Conservation (phyloP, 495 filamentous ascomycete genomes). For the Clohesyomyces aquaticus region DNA sequence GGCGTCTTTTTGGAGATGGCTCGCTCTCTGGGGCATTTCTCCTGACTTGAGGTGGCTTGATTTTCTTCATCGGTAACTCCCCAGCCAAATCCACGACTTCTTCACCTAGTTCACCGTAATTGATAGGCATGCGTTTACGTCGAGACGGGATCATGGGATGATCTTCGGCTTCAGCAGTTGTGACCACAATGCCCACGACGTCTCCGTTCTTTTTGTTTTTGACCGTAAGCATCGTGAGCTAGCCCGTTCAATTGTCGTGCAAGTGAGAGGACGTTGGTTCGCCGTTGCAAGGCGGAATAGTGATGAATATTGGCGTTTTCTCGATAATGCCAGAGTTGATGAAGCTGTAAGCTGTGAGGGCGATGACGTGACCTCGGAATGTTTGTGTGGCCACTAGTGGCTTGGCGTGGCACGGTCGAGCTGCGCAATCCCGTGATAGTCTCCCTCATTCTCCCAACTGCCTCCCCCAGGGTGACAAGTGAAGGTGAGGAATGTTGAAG, state of each 20-base stretch:
- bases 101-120: slow-evolving; percentile 5
- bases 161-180: not conserved
- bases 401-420: not conserved
- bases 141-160: not conserved
- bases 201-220: not conserved
- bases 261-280: not conserved
- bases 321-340: not conserved
- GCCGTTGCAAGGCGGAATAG: not conserved
- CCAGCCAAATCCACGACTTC: slow-evolving; percentile 1
- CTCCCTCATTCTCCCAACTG: too few species aligned
- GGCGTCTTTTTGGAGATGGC: slow-evolving; percentile 9
- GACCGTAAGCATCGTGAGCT: not conserved
- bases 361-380: too few species aligned
- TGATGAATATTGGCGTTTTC: not conserved
- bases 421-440: not conserved
- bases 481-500: too few species aligned
- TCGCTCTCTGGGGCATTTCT: not conserved
- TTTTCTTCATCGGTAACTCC: slow-evolving; percentile 3
- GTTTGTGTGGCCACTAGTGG: not conserved
- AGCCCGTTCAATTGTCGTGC: not conserved
- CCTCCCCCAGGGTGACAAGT: too few species aligned
- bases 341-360: not conserved
- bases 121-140: slow-evolving; percentile 23
- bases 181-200: not conserved
- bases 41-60: not conserved